Evolutionary conservation across 1,139 yeast species (phyloP).

Genomic region (Saccharomycopsis hybrid): DNA sequence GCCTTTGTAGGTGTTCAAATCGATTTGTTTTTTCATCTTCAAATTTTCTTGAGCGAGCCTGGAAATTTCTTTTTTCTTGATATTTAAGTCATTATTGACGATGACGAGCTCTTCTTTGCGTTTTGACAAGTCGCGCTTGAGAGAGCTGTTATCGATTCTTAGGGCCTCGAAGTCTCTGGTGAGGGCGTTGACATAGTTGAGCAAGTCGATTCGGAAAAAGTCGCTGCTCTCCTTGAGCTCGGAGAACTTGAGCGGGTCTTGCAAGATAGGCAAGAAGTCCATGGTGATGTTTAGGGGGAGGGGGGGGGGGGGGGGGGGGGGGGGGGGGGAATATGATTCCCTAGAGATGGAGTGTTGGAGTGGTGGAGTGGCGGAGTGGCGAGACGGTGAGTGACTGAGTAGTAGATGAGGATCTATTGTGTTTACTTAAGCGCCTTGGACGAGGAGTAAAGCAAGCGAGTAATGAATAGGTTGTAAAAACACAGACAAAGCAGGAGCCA

Average conservation of each 20-base stretch:
- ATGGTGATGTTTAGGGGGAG: slow-evolving; percentile 3
- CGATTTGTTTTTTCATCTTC: slow-evolving; percentile 13
- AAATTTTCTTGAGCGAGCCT: slow-evolving; percentile 14
- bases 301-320: neutral
- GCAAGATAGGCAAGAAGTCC: slow-evolving; percentile 16
- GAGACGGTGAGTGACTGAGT: neutral
- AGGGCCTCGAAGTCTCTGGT: slow-evolving; percentile 15
- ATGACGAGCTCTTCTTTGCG: slow-evolving; percentile 19
- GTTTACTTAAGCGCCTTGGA: neutral
- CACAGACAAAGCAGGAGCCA: no score
- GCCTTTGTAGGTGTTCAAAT: slow-evolving; percentile 9
- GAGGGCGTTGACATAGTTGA: slow-evolving; percentile 18
- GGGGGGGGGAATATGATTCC: neutral
- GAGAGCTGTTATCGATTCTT: slow-evolving; percentile 8
- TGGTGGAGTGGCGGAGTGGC: no score
- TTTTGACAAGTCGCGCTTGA: slow-evolving; percentile 13
- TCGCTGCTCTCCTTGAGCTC: slow-evolving; percentile 13
- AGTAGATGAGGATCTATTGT: neutral
- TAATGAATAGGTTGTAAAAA: neutral
- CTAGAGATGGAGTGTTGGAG: no score
- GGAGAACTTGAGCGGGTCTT: slow-evolving; percentile 18
- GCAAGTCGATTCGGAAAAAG: slow-evolving; percentile 19
- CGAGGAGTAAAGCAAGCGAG: neutral
- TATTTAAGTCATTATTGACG: slow-evolving; percentile 16
- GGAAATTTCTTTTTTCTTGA: slow-evolving; percentile 17